Evolutionary conservation across 306 rosid species (phyloP), one percentile per base, ranked within the genome.

Genomic region (Carpinus viminea): DNA sequence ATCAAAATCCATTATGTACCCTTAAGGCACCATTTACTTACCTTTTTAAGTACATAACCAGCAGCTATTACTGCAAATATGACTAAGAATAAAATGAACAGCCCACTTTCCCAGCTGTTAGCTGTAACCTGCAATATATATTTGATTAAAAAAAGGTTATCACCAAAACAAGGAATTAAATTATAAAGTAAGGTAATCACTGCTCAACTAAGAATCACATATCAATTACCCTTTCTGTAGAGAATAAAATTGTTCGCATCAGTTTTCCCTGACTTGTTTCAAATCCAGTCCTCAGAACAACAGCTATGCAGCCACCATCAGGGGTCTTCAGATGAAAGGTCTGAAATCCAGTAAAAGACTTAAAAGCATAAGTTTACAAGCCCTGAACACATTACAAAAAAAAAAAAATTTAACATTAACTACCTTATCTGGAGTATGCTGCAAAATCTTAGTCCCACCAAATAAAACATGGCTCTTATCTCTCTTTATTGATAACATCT

Each of bases 91-190:
- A 91, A 75, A 79, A 96, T 96, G 87, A 96, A 96, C 75, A 96
- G 80, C 79, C 98, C 98, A 89, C 99, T 96, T 91, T 96, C 99
- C 99, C 99, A 96, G 87, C 99, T 96, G 91, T 93, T 96, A 74
- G 99, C 99, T 77, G 99, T 96, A 76, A 96, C 99, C 99, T 96
- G 80, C 12, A 51, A 60, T 38, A 74, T 36, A 68, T 24, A 54
- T 24, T 11, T 26, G 76, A 57, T 31, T 46, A 51, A 78, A 72
- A 59, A 24, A 73, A 50, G 45, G 55, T 50, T 18, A 69, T 24
- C 68, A 56, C 45, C 46, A 61, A 46, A 43, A 75, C 65, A 31
- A 55, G 28, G 70, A 71, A 70, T 52, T 34, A 56, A 76, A 66
- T 60, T 36, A 69, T 52, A 51, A 31, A 60, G 43, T 66, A 51